A percentile compares a stretch with the other conserved stretches of the same genome.
Evolutionary conservation across 2,329 filamentous ascomycete species (phyloP).

Genomic region (Colletotrichum sp.): DNA sequence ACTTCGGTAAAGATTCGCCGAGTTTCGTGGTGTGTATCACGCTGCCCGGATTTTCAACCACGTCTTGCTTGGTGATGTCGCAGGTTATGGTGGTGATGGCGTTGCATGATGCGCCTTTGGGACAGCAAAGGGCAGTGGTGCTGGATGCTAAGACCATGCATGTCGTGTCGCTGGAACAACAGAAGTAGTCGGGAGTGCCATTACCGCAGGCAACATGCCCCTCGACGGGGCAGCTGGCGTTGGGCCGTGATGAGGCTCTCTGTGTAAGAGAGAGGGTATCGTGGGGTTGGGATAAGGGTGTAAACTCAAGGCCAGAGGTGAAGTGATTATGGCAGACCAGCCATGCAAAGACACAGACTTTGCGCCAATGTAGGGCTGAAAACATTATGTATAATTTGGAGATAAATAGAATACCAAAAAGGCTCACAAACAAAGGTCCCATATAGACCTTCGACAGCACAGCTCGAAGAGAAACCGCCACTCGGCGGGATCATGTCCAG

Average conservation of each 20-base stretch:
- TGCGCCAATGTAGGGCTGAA: not conserved
- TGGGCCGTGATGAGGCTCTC: not conserved
- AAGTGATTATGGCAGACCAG: not conserved
- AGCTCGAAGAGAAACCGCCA: not conserved
- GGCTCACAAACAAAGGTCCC: not conserved
- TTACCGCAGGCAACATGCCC: slow-evolving; percentile 10
- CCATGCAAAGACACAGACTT: not conserved
- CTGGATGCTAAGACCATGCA: slow-evolving; percentile 67
- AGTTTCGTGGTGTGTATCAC: slow-evolving; percentile 72
- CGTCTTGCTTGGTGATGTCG: slow-evolving; percentile 66
- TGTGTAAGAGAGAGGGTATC: not conserved
- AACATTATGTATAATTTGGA: not conserved
- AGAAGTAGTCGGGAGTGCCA: slow-evolving; percentile 67
- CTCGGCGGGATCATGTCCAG: not conserved
- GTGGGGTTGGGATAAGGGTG: not conserved
- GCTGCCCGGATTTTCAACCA: slow-evolving; percentile 58
- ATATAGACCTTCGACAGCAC: not conserved
- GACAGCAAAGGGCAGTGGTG: slow-evolving; percentile 76
- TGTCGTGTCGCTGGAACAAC: slow-evolving; percentile 59
- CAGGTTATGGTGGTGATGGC: slow-evolving; percentile 69
- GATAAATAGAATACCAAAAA: not conserved
- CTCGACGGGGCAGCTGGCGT: slow-evolving; percentile 13
- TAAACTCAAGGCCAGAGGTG: not conserved
- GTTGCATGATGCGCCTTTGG: slow-evolving; percentile 58
- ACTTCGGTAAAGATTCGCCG: slow-evolving; percentile 60